phyloP scores from a whole-genome alignment of 306 rosid genomes.

The Vigna unguiculata region DNA sequence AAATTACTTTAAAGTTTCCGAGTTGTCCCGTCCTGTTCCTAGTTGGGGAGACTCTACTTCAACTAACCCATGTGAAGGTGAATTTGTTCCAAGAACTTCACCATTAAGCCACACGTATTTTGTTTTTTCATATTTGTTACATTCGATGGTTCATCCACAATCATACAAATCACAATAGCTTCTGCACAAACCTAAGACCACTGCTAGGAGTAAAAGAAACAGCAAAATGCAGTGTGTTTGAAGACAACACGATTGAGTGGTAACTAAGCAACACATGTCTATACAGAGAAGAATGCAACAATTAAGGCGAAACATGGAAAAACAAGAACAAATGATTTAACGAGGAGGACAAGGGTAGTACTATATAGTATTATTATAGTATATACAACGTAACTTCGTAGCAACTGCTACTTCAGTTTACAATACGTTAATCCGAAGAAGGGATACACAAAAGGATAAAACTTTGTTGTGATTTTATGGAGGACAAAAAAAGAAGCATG shows the following conservation, averaged over 20 bases:
- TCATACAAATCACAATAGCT: background rate
- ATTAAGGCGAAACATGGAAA: constrained; percentile 16
- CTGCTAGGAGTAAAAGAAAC: background rate
- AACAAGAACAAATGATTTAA: constrained; percentile 41
- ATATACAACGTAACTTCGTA: background rate
- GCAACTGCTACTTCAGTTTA: constrained; percentile 8
- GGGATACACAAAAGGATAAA: background rate
- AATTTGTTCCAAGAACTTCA: background rate
- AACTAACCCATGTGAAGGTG: constrained; percentile 38
- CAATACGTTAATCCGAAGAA: background rate
- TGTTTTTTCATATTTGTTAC: constrained; percentile 19
- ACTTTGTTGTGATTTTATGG: constrained; percentile 28
- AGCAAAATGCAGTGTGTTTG: background rate
- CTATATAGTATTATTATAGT: background rate
- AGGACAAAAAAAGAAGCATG: background rate
- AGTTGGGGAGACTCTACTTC: background rate
- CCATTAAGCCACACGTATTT: background rate
- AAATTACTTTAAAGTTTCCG: background rate
- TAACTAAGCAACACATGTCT: background rate
- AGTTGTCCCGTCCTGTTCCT: background rate
- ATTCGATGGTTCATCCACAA: constrained; percentile 19
- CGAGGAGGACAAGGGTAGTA: background rate
- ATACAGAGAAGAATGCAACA: background rate
- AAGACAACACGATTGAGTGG: background rate
- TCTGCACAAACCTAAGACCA: background rate